phyloP scores from a whole-genome alignment of 495 filamentous ascomycete genomes.

The Platismatia glauca region DNA sequence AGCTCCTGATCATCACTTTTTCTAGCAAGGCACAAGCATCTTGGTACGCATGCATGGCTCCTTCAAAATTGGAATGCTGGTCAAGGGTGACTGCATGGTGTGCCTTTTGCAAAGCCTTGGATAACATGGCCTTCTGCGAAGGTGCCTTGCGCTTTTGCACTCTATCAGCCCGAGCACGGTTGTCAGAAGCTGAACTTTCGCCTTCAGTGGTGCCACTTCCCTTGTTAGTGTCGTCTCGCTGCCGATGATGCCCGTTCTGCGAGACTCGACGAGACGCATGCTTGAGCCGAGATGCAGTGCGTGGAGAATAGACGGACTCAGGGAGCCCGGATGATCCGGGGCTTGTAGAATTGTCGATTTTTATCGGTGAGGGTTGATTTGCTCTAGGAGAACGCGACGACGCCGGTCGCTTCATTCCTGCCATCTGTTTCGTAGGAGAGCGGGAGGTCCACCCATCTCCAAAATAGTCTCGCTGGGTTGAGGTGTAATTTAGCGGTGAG shows the following conservation, averaged over 20 bases:
- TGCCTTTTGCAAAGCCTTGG: conserved; percentile 85
- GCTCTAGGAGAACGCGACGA: conserved; percentile 10
- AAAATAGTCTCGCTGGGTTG: conserved; percentile 30
- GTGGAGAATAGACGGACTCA: conserved; percentile 17
- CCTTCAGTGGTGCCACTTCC: conserved; percentile 26
- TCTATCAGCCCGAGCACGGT: conserved; percentile 25
- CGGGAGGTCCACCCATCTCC: conserved; percentile 26
- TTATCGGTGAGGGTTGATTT: conserved; percentile 9
- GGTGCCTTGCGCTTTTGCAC: conserved; percentile 35
- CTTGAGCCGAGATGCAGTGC: conserved; percentile 25
- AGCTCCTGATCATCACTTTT: conserved; percentile 75
- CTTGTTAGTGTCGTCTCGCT: conserved; percentile 19
- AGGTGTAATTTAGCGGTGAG: conserved; percentile 16
- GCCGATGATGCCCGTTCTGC: conserved; percentile 13
- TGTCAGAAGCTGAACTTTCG: conserved; percentile 26
- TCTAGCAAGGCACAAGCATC: conserved; percentile 82
- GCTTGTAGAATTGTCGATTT: conserved; percentile 16
- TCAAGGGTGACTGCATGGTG: conserved; percentile 92
- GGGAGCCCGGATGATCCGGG: conserved; percentile 15
- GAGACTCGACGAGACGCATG: conserved; percentile 21
- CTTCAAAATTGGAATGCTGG: conserved; percentile 88
- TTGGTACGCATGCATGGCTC: conserved; percentile 80
- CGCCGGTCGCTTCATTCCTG: conserved; percentile 7
- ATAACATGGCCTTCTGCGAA: conserved; percentile 87
- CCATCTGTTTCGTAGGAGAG: conserved; percentile 15